Conservation (phyloP, 2,329 filamentous ascomycete species). For the Botrytis galanthina region DNA sequence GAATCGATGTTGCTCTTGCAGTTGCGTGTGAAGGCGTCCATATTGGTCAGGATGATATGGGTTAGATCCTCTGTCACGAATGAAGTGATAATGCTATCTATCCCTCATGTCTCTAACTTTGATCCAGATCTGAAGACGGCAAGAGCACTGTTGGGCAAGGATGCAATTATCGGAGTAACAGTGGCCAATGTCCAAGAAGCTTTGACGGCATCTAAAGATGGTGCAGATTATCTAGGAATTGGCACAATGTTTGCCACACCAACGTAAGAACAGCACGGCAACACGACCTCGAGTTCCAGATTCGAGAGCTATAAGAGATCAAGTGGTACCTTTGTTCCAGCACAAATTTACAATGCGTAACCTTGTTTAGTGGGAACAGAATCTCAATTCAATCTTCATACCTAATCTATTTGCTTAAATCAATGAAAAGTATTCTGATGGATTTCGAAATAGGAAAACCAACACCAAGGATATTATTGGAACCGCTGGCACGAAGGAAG, state of each 20-base stretch:
- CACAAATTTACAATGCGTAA: background rate
- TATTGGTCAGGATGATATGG: constrained; percentile 91
- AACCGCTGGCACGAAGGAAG: constrained; percentile 64
- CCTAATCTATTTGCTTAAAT: background rate
- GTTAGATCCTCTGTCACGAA: constrained; percentile 45
- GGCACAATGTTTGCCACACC: constrained; percentile 85
- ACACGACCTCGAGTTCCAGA: background rate
- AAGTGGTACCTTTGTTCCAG: background rate
- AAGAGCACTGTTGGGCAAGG: constrained; percentile 67
- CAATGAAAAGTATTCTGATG: background rate
- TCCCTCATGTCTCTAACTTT: background rate
- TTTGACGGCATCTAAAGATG: constrained; percentile 64
- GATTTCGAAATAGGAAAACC: constrained; percentile 60
- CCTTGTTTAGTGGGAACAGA: background rate
- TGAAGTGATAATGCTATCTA: background rate
- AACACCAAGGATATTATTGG: constrained; percentile 83
- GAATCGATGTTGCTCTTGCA: constrained; percentile 83
- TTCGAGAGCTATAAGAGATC: background rate
- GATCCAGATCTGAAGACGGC: constrained; percentile 59
- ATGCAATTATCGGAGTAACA: constrained; percentile 85
- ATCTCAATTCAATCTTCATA: background rate
- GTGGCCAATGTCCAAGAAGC: constrained; percentile 75
- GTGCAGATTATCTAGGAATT: constrained; percentile 89
- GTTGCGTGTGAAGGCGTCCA: constrained; percentile 89
- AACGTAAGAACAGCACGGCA: constrained; percentile 51